These are phyloP conservation scores for Grosmannia penicillata DNA, from an alignment of 2,329 filamentous ascomycete species.

Conservation along the genomic window DNA sequence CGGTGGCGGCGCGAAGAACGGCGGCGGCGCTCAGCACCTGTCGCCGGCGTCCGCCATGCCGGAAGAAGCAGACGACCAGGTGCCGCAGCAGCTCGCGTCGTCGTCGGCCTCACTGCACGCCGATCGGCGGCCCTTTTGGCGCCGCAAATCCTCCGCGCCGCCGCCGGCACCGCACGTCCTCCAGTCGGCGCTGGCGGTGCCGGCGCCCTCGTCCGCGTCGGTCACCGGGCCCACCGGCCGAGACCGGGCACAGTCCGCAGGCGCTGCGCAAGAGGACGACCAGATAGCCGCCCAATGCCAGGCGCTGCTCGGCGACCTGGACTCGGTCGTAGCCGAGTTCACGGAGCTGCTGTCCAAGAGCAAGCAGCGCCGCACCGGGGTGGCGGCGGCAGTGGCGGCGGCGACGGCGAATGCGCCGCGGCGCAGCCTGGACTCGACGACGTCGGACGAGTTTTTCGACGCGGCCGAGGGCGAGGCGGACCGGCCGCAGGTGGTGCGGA, in stretches of 20 bases:
- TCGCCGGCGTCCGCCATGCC: conserved; percentile 24
- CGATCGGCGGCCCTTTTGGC: conserved; percentile 77
- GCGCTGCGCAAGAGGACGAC: conserved; percentile 41
- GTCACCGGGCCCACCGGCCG: conserved; percentile 10
- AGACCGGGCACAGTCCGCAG: not conserved
- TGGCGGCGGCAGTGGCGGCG: conserved; percentile 25
- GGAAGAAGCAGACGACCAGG: conserved; percentile 38
- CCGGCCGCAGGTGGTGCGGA: conserved; percentile 18
- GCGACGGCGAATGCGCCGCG: conserved; percentile 39
- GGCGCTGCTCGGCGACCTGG: conserved; percentile 69
- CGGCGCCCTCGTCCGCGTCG: conserved; percentile 18
- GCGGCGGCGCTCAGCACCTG: conserved; percentile 22
- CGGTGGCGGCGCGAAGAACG: conserved; percentile 11
- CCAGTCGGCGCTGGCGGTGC: conserved; percentile 27
- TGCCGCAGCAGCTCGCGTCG: conserved; percentile 14
- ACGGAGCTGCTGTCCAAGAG: conserved; percentile 61
- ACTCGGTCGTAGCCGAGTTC: conserved; percentile 72
- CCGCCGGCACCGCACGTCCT: conserved; percentile 24
- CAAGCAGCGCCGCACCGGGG: conserved; percentile 56
- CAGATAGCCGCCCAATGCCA: conserved; percentile 71
- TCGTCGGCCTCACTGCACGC: conserved; percentile 14
- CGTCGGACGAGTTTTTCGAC: conserved; percentile 87
- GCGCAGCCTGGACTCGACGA: conserved; percentile 67
- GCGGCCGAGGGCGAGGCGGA: conserved; percentile 47
- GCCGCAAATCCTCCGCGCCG: conserved; percentile 58